Evolutionary conservation across 148 eudicot genomes (phyloP), one percentile per base, ranked within the genome.

Genomic region (Nepenthes gracilis): DNA sequence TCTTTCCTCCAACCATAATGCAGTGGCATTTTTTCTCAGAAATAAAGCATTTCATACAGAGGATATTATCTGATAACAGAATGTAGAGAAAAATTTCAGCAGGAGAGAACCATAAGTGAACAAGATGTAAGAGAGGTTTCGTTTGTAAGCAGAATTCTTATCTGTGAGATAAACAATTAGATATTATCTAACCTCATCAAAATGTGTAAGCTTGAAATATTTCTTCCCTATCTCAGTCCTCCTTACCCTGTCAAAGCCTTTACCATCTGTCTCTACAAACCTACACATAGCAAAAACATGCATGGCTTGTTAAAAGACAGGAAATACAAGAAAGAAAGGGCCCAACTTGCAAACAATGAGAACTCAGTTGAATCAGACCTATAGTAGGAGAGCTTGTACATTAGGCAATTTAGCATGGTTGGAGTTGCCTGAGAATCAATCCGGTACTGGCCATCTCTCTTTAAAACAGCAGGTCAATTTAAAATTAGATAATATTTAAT

Each of bases 401-500:
- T 92, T 55, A 92, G 88, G 69, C 71, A 71, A 61, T 92, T 92
- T 9, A 92, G 78, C 98, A 88, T 92, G 67, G 96, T 92, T 48
- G 90, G 91, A 59, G 98, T 88, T 43, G 98, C 98, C 63, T 85
- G 75, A 57, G 88, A 76, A 79, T 92, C 96, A 68, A 92, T 88
- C 61, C 96, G 80, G 74, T 92, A 92, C 72, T 92, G 90, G 15
- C 98, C 98, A 73, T 92, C 98, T 77, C 94, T 81, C 98, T 92
- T 40, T 74, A 35, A 50, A 43, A 71, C 50, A 43, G 40, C 61
- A 70, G 32, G 54, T 54, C 37, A 75, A 69, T 34, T 15, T 40
- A 45, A 3, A 9, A 47, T 63, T 50, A 54, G 59, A 38, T 34
- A 47, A 63, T 63, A 57, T 6, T 36, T 35, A 51, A 0, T 9